A percentile compares a stretch with the other conserved stretches of the same genome.
These are phyloP conservation scores for Malus sieversii DNA, from an alignment of 306 rosid species.

Conservation along the genomic window DNA sequence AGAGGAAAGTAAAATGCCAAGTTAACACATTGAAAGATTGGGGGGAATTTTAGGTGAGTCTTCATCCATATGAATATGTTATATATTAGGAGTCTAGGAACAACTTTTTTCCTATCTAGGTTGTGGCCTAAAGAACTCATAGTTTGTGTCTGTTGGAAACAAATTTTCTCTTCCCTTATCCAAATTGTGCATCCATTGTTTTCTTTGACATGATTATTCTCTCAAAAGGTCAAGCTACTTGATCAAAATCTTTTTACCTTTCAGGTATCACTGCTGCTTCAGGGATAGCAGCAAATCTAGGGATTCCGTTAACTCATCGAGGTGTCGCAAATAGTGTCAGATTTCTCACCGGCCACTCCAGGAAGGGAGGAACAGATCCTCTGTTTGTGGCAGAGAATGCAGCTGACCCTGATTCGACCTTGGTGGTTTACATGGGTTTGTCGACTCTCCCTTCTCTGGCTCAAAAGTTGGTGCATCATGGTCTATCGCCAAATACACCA, in stretches of 20 bases:
- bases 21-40: background rate
- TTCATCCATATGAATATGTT: background rate
- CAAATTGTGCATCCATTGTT: background rate
- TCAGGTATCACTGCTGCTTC: constrained; percentile 96
- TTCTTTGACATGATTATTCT: background rate
- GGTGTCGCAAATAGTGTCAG: constrained; percentile 77
- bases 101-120: too few relatives aligned
- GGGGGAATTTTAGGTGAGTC: background rate
- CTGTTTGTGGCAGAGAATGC: constrained; percentile 86
- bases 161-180: background rate
- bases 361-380: constrained; percentile 90
- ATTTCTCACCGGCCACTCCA: constrained; percentile 89
- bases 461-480: constrained; percentile 66
- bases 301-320: constrained; percentile 86
- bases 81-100: background rate
- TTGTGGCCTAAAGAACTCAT: background rate
- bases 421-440: constrained; percentile 93
- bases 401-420: constrained; percentile 76
- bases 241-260: background rate
- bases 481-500: constrained; percentile 70
- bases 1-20: background rate
- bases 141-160: background rate
- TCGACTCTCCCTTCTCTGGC: constrained; percentile 90
- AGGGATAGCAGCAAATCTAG: constrained; percentile 85
- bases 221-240: background rate